A percentile compares a stretch with the other conserved stretches of the same genome.
These are phyloP conservation scores for Hypoxylon intermedium DNA, from an alignment of 495 filamentous ascomycete species.

Conservation along the genomic window DNA sequence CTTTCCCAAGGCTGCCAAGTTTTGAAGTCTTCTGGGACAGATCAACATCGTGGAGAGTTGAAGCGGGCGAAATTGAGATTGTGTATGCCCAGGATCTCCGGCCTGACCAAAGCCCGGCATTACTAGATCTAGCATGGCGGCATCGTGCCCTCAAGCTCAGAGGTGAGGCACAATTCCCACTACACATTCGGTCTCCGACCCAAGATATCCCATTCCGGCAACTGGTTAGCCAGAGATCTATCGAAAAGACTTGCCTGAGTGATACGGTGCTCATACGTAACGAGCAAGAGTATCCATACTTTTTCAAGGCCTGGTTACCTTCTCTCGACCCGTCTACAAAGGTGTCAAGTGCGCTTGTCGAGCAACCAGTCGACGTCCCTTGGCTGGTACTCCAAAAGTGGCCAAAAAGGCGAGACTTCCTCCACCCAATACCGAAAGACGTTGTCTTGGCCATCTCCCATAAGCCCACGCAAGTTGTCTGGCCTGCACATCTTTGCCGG, in stretches of 20 bases:
- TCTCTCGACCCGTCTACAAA: conserved; percentile 34
- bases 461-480: conserved; percentile 45
- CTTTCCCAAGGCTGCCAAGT: conserved; percentile 48
- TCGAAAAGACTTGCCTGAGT: conserved; percentile 14
- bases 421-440: conserved; percentile 52
- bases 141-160: conserved; percentile 43
- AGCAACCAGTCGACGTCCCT: conserved; percentile 48
- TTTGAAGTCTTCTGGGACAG: conserved; percentile 61
- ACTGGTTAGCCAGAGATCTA: conserved; percentile 24
- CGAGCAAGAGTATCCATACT: conserved; percentile 34
- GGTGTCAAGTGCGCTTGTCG: conserved; percentile 31
- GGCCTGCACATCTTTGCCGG: conserved; percentile 45
- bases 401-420: conserved; percentile 66
- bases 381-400: conserved; percentile 60
- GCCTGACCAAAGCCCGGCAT: conserved; percentile 51
- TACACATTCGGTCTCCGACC: conserved; percentile 41
- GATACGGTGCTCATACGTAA: conserved; percentile 47
- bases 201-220: conserved; percentile 27
- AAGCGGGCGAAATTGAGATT: conserved; percentile 41
- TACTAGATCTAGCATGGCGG: conserved; percentile 60
- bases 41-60: conserved; percentile 49
- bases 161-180: conserved; percentile 52
- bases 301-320: conserved; percentile 44
- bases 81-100: conserved; percentile 27
- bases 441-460: background rate